Evolutionary conservation across 176 grass and related monocot species (phyloP), one percentile per base, ranked within the genome.

Genomic region (Raddia distichophylla): DNA sequence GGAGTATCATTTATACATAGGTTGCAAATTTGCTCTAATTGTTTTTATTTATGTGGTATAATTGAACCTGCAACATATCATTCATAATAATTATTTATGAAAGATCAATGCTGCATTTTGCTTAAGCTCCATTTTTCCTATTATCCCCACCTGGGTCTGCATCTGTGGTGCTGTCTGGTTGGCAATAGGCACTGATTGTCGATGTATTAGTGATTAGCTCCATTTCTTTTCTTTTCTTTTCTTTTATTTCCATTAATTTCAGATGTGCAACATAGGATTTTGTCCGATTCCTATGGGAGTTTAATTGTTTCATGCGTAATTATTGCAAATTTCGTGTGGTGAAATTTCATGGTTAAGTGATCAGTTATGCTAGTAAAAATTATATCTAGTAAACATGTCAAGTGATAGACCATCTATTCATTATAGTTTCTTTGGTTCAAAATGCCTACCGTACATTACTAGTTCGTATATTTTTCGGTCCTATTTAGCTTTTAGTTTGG

Each of bases 1-100:
- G 16, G 72, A 52, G 46, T 57, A 3, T 44, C 12, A 52, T 88
- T 69, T 79, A 76, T 46, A 60, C 49, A 43, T 82, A 82, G 32
- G 78, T 54, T 76, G 3, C 33, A 58, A 50, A n/a, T 64, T 85
- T 46, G 1, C 1, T 76, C n/a, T 75, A n/a, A 68, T 62, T 27
- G 27, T 27, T 16, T 16, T 32, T 43, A 6, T 47, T 62, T 22
- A 35, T 11, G 15, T 27, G 33, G 59, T 59, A 60, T 73, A 67
- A 67, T 74, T 12, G 10, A 72, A 58, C 40, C 11, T 44, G 46
- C 35, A 35, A 52, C 19, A 60, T 9, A 60, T 49, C 37, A 37
- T 34, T 73, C 50, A 80, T 43, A 35, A 56, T 50, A 40, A 34
- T 11, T 53, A 56, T 64, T 73, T 22, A 49, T 46, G 49, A 19